phyloP scores from a whole-genome alignment of 805 yeast genomes.

The Zygosaccharomyces bailii region DNA sequence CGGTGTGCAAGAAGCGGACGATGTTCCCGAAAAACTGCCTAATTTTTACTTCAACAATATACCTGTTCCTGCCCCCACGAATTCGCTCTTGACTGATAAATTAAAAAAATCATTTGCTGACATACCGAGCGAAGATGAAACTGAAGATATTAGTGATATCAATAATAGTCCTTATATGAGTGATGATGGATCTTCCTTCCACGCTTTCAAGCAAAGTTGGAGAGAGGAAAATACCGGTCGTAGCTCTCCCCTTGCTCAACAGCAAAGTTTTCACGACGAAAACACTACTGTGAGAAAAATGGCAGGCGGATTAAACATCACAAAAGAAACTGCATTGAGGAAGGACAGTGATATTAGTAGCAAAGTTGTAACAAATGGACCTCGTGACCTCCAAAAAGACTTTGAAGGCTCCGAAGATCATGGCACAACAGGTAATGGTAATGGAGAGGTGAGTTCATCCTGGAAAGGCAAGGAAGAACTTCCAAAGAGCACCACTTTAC shows the following conservation, averaged over 20 bases:
- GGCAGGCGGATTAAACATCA: neutral
- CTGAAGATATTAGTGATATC: constrained; percentile 14
- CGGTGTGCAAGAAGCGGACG: neutral
- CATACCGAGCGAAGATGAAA: constrained; percentile 17
- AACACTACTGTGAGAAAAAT: neutral
- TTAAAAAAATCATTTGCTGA: constrained; percentile 17
- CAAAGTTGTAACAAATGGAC: no score
- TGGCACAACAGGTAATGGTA: no score
- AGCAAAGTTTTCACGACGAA: neutral
- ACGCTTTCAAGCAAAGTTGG: constrained; percentile 22
- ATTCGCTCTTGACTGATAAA: constrained; percentile 16
- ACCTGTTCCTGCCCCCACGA: constrained; percentile 14
- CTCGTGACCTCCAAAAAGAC: no score
- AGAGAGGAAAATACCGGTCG: constrained; percentile 6
- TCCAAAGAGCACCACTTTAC: no score
- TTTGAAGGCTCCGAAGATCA: no score
- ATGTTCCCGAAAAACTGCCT: constrained; percentile 4
- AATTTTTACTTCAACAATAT: constrained; percentile 8
- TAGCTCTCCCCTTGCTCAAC: constrained; percentile 2
- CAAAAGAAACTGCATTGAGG: neutral
- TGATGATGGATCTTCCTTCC: constrained; percentile 24
- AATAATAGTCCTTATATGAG: constrained; percentile 13
- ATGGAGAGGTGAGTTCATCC: no score
- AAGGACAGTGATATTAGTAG: neutral
- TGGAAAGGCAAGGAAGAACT: no score